Percentiles rank a stretch among this genome's conserved stretches.
Conservation (phyloP, 2,329 filamentous ascomycete genomes). For the Dactylella cylindrospora region DNA sequence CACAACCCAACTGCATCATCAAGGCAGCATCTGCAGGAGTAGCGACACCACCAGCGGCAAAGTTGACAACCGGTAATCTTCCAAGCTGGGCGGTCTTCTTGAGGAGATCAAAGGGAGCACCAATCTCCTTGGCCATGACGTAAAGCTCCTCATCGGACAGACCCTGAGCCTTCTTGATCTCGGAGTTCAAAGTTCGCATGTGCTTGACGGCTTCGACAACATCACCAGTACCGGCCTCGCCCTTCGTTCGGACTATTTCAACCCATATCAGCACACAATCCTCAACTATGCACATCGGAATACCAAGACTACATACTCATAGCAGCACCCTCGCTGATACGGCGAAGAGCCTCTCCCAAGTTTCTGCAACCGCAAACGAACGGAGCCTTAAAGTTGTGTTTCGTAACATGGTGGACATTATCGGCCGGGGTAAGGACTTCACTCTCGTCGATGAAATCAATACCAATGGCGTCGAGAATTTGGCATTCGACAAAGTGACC, state of each 20-base stretch:
- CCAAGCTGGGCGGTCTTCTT: constrained; percentile 84
- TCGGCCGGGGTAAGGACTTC: constrained; percentile 97
- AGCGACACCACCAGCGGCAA: constrained; percentile 98
- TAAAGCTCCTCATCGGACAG: constrained; percentile 73
- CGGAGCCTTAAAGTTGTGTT: constrained; percentile 75
- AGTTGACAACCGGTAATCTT: constrained; percentile 92
- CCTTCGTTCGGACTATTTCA: constrained; percentile 76
- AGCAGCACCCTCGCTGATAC: constrained; percentile 89
- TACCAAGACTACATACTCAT: constrained; percentile 63
- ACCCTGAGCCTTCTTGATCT: constrained; percentile 71
- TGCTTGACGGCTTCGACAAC: constrained; percentile 95
- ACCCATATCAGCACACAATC: background rate
- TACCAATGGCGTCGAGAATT: constrained; percentile 89
- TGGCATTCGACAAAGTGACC: constrained; percentile 98
- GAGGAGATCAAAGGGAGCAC: constrained; percentile 74
- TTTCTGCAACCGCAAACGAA: constrained; percentile 97
- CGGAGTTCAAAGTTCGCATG: constrained; percentile 83
- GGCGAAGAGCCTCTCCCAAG: constrained; percentile 85
- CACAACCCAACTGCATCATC: constrained; percentile 99
- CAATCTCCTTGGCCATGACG: constrained; percentile 77
- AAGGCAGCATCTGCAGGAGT: constrained; percentile 94
- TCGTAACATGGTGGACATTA: constrained; percentile 86
- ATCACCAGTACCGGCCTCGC: constrained; percentile 94
- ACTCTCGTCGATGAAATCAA: constrained; percentile 96
- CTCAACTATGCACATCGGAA: background rate